Conservation (phyloP, 352 stramenopile genomes). For the Achlya hypogyna region DNA sequence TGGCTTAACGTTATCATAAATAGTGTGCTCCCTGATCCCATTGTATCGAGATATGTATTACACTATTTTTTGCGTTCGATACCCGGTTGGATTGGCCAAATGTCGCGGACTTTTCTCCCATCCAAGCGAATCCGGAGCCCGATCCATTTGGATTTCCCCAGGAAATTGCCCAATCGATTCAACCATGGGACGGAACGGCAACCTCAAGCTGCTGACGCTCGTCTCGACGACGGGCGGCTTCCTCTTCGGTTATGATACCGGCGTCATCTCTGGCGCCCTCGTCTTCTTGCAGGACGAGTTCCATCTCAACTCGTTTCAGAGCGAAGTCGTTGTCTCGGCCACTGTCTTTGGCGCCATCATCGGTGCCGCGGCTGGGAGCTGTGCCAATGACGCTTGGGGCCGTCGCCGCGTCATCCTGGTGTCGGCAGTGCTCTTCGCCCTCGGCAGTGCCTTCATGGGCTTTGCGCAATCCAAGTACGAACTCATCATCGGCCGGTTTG, state of each 20-base stretch:
- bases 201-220: constrained; percentile 53
- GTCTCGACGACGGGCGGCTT: constrained; percentile 70
- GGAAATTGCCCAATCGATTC: not conserved
- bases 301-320: constrained; percentile 43
- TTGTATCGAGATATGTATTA: too few species aligned
- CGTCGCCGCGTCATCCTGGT: constrained; percentile 51
- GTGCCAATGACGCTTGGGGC: constrained; percentile 48
- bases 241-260: constrained; percentile 76
- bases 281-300: constrained; percentile 64
- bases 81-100: not conserved
- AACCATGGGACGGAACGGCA: not conserved
- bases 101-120: not conserved
- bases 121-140: not conserved
- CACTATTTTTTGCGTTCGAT: not conserved
- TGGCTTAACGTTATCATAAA: not conserved
- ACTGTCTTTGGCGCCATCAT: constrained; percentile 63
- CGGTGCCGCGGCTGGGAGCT: constrained; percentile 45
- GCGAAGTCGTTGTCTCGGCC: constrained; percentile 58
- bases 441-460: constrained; percentile 53
- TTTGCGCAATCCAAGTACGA: constrained; percentile 34
- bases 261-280: constrained; percentile 66
- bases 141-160: not conserved
- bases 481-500: constrained; percentile 45
- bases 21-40: not conserved
- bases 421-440: constrained; percentile 53